Evolutionary conservation across 768 basidiomycete genomes (phyloP).

Genomic region (Boletus barrowsii): DNA sequence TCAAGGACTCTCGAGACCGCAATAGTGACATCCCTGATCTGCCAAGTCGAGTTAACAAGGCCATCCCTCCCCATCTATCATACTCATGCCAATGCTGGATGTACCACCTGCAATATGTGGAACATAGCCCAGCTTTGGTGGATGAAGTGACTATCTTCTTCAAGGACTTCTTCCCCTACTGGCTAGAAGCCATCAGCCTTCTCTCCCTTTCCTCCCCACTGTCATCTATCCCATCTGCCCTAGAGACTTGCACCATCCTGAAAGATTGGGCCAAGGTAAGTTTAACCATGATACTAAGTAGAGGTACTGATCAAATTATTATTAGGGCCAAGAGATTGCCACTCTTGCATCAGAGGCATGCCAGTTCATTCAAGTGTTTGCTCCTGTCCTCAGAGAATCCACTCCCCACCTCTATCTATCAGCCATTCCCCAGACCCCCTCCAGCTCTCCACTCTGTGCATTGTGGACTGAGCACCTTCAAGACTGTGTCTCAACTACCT

Average conservation of each 20-base stretch:
- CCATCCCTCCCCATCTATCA: not conserved
- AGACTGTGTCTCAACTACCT: not conserved
- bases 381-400: not conserved
- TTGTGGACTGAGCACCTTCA: not conserved
- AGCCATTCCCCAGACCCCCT: not conserved
- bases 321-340: not conserved
- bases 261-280: constrained; percentile 5
- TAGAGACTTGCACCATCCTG: not conserved
- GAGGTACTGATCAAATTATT: not conserved
- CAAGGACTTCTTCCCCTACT: constrained; percentile 2
- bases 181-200: constrained; percentile 28
- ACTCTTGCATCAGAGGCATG: not conserved
- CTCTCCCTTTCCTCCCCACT: constrained; percentile 2
- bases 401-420: not conserved
- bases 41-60: not conserved
- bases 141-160: not conserved
- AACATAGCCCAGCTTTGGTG: not conserved
- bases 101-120: not conserved
- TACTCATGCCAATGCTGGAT: not conserved
- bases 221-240: not conserved
- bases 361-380: not conserved
- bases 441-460: not conserved
- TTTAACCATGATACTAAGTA: not conserved
- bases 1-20: not conserved
- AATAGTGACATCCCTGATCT: not conserved